Evolutionary conservation across 2,329 filamentous ascomycete genomes (phyloP).

Genomic region (Ustilaginoidea virens): DNA sequence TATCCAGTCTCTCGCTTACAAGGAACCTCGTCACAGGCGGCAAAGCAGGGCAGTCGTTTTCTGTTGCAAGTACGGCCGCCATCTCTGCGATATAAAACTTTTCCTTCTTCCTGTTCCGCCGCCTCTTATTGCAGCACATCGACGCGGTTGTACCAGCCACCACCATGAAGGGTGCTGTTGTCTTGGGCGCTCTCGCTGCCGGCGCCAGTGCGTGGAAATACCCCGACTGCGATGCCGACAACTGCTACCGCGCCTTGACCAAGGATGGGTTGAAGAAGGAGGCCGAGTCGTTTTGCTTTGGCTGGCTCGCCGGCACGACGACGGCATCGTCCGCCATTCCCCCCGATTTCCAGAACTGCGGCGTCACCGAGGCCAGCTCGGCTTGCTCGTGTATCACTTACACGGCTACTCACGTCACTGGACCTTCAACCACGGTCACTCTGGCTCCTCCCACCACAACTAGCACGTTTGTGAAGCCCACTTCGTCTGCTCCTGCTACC

Average conservation of each 20-base stretch:
- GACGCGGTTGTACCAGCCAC: not conserved
- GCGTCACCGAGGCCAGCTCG: conserved; percentile 12
- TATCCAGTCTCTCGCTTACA: too few species aligned
- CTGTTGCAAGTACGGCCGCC: too few species aligned
- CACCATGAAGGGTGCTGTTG: conserved; percentile 18
- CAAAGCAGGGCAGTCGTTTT: too few species aligned
- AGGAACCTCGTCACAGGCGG: too few species aligned
- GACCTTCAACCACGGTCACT: conserved; percentile 2
- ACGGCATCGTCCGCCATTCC: conserved; percentile 15
- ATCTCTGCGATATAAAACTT: too few species aligned
- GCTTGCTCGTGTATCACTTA: conserved; percentile 24
- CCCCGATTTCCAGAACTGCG: conserved; percentile 16
- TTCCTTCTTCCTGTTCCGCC: too few species aligned
- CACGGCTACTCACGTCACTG: conserved; percentile 14
- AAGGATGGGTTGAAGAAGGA: conserved; percentile 15
- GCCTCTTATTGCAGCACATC: too few species aligned
- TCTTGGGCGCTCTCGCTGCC: conserved; percentile 18
- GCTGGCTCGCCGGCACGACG: conserved; percentile 15
- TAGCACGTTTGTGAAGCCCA: too few species aligned
- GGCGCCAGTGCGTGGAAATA: conserved; percentile 13
- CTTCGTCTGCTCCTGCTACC: conserved; percentile 5
- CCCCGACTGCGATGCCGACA: conserved; percentile 15
- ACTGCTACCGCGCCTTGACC: conserved; percentile 21
- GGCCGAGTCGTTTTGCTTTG: conserved; percentile 17
- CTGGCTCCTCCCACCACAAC: conserved; percentile 2